Evolutionary conservation across 2,329 filamentous ascomycete species (phyloP).

Genomic region (Fusarium burgessii): DNA sequence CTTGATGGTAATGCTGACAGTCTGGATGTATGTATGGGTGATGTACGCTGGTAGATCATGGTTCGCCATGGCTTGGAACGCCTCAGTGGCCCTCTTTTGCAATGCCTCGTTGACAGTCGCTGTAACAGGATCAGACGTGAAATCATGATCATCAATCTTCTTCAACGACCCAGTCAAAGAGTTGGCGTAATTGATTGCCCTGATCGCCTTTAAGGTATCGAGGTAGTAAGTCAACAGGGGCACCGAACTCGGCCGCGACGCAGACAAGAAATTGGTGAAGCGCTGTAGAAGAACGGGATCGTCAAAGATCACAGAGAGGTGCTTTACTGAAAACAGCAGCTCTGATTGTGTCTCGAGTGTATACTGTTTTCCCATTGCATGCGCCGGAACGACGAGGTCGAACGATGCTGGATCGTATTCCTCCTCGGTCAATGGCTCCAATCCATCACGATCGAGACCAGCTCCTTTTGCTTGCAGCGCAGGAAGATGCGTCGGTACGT

Average conservation of each 20-base stretch:
- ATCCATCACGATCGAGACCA: slow-evolving; percentile 32
- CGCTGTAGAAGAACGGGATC: slow-evolving; percentile 71
- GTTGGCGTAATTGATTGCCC: slow-evolving; percentile 78
- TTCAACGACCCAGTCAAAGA: slow-evolving; percentile 72
- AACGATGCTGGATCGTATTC: slow-evolving; percentile 43
- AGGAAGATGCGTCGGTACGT: slow-evolving; percentile 29
- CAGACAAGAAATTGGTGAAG: slow-evolving; percentile 75
- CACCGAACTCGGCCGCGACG: slow-evolving; percentile 70
- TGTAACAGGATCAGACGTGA: slow-evolving; percentile 63
- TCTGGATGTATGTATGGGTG: slow-evolving; percentile 74
- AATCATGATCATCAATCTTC: slow-evolving; percentile 66
- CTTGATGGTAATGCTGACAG: slow-evolving; percentile 77
- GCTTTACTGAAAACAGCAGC: slow-evolving; percentile 73
- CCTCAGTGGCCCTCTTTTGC: slow-evolving; percentile 71
- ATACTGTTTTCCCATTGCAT: slow-evolving; percentile 50
- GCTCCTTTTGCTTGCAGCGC: slow-evolving; percentile 35
- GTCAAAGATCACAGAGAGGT: slow-evolving; percentile 73
- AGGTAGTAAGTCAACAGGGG: slow-evolving; percentile 78
- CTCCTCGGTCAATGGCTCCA: slow-evolving; percentile 39
- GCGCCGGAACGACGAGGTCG: slow-evolving; percentile 39
- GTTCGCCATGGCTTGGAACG: slow-evolving; percentile 72
- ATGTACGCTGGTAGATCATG: slow-evolving; percentile 81
- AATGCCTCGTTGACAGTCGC: slow-evolving; percentile 69
- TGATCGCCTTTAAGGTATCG: slow-evolving; percentile 76
- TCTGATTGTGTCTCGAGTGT: slow-evolving; percentile 74